Evolutionary conservation across 2,329 filamentous ascomycete species (phyloP).

Genomic region (Emmonsiellopsis sp.): DNA sequence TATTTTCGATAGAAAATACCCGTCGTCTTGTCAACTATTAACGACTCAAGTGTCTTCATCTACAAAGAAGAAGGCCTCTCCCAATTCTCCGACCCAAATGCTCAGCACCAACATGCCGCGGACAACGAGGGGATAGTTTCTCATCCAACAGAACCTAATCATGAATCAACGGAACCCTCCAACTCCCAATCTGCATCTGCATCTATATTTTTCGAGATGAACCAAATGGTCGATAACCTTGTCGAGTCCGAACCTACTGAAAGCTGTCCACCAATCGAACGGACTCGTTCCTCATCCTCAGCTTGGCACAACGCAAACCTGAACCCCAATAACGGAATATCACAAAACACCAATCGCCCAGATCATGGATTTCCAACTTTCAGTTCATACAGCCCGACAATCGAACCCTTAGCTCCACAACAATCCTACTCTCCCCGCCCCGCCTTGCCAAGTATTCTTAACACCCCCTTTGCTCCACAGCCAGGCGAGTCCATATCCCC

Average conservation of each 20-base stretch:
- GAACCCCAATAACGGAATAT: background rate
- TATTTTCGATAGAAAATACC: constrained; percentile 32
- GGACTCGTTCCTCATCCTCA: background rate
- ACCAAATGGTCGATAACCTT: constrained; percentile 50
- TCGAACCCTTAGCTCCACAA: background rate
- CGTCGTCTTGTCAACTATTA: constrained; percentile 37
- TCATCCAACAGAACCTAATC: constrained; percentile 23
- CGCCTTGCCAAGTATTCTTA: constrained; percentile 27
- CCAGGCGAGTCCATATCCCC: constrained; percentile 28
- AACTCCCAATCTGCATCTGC: constrained; percentile 40
- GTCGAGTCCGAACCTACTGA: constrained; percentile 34
- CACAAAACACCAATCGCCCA: background rate
- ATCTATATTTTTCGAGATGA: constrained; percentile 42
- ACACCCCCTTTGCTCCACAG: constrained; percentile 32
- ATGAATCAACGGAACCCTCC: constrained; percentile 11
- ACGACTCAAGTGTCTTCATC: constrained; percentile 38
- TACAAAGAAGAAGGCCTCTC: constrained; percentile 45
- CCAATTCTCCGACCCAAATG: constrained; percentile 37
- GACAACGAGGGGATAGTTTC: constrained; percentile 34
- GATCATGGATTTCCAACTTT: background rate
- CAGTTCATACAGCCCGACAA: constrained; percentile 3
- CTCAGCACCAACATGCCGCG: constrained; percentile 26
- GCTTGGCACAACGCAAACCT: constrained; percentile 2
- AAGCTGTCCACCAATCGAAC: constrained; percentile 5
- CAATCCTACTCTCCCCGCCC: constrained; percentile 13